These are phyloP conservation scores for Pseudocercospora pini-densiflorae DNA, from an alignment of 2,329 filamentous ascomycete species.

Conservation along the genomic window DNA sequence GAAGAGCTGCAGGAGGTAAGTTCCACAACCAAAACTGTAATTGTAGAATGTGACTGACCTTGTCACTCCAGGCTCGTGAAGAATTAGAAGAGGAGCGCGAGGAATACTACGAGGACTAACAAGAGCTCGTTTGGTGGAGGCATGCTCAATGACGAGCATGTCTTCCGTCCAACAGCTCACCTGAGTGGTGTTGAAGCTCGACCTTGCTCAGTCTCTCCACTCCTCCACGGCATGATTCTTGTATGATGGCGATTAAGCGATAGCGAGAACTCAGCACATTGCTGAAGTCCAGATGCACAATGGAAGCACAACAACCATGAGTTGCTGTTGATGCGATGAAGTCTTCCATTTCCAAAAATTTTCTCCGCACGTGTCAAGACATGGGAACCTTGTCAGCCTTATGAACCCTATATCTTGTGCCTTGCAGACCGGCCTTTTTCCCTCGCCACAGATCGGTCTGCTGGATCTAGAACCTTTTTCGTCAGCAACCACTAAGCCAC, in stretches of 20 bases:
- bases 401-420: neutral
- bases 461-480: neutral
- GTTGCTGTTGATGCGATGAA: neutral
- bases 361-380: neutral
- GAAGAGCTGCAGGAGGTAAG: slow-evolving; percentile 25
- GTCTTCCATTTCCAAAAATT: neutral
- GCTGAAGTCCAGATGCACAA: neutral
- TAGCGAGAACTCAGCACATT: neutral
- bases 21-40: no score
- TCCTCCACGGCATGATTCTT: neutral
- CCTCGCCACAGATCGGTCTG: neutral
- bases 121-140: neutral
- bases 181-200: neutral
- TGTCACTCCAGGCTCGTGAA: slow-evolving; percentile 21
- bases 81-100: slow-evolving; percentile 27
- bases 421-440: neutral
- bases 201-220: neutral
- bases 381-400: neutral
- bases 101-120: slow-evolving; percentile 29
- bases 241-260: neutral
- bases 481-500: neutral
- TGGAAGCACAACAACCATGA: neutral
- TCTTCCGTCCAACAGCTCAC: neutral
- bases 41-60: neutral
- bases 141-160: neutral